Percentiles rank a stretch among this genome's conserved stretches.
phyloP scores from a whole-genome alignment of 2,329 filamentous ascomycete species.

The Orbilia brochopaga region DNA sequence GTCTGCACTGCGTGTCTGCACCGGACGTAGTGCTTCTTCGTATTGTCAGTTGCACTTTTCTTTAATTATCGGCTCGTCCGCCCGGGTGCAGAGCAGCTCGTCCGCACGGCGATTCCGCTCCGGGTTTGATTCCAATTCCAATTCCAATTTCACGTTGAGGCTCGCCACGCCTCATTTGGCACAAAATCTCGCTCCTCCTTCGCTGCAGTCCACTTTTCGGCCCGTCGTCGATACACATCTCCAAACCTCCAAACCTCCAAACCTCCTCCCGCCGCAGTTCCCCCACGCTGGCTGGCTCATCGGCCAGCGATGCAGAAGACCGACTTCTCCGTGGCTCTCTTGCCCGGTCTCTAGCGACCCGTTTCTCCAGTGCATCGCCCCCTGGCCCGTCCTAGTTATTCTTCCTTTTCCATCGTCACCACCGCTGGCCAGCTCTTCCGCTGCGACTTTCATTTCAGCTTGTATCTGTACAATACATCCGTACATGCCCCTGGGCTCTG shows the following conservation, averaged over 20 bases:
- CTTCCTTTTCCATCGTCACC: background rate
- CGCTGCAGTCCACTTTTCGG: conserved; percentile 4
- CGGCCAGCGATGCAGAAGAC: background rate
- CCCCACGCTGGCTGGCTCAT: background rate
- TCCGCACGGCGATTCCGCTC: background rate
- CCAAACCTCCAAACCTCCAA: background rate
- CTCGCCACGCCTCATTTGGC: conserved; percentile 7
- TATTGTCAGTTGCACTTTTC: too few relatives aligned
- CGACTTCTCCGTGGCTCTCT: background rate
- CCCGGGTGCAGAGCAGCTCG: too few relatives aligned
- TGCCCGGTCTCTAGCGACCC: background rate
- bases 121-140: background rate
- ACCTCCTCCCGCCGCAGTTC: too few relatives aligned
- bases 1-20: too few relatives aligned
- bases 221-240: conserved; percentile 2
- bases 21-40: too few relatives aligned
- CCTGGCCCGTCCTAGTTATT: background rate
- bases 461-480: too few relatives aligned
- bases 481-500: background rate
- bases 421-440: background rate
- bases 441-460: conserved; percentile 6
- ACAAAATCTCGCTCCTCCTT: conserved; percentile 3
- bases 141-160: background rate
- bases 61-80: too few relatives aligned
- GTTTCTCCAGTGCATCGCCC: background rate